A percentile compares a stretch with the other conserved stretches of the same genome.
Conservation (phyloP, 1,139 yeast genomes). For the Torulaspora globosa region DNA sequence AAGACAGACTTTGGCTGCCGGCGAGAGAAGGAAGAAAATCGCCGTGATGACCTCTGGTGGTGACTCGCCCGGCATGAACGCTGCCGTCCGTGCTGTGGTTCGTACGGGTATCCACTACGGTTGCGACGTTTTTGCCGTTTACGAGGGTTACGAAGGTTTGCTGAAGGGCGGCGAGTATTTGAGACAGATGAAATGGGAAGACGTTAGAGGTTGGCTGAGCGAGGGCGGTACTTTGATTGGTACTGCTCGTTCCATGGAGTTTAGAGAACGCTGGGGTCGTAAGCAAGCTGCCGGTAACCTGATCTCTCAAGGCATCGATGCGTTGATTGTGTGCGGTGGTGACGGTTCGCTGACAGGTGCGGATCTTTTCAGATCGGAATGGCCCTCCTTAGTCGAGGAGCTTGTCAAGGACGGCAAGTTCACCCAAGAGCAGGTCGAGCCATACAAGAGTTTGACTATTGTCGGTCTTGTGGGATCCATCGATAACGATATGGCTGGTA, state of each 20-base stretch:
- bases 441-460: conserved; percentile 58
- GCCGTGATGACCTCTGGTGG: conserved; percentile 89
- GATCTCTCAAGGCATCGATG: conserved; percentile 71
- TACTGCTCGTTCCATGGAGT: conserved; percentile 70
- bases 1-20: conserved; percentile 23
- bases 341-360: conserved; percentile 86
- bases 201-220: conserved; percentile 69
- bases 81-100: conserved; percentile 75
- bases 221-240: conserved; percentile 81
- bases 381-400: conserved; percentile 70
- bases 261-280: conserved; percentile 66
- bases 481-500: conserved; percentile 79
- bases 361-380: conserved; percentile 68
- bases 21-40: conserved; percentile 47
- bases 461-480: conserved; percentile 80
- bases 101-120: conserved; percentile 68
- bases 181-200: conserved; percentile 68
- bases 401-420: conserved; percentile 49
- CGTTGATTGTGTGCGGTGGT: conserved; percentile 79
- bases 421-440: conserved; percentile 48
- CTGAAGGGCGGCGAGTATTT: conserved; percentile 65
- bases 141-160: conserved; percentile 76
- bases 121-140: conserved; percentile 68
- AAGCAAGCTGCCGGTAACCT: conserved; percentile 62
- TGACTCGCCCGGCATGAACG: conserved; percentile 85